Conservation (phyloP, 2,329 filamentous ascomycete genomes). For the Chaetomiaceae sp. region DNA sequence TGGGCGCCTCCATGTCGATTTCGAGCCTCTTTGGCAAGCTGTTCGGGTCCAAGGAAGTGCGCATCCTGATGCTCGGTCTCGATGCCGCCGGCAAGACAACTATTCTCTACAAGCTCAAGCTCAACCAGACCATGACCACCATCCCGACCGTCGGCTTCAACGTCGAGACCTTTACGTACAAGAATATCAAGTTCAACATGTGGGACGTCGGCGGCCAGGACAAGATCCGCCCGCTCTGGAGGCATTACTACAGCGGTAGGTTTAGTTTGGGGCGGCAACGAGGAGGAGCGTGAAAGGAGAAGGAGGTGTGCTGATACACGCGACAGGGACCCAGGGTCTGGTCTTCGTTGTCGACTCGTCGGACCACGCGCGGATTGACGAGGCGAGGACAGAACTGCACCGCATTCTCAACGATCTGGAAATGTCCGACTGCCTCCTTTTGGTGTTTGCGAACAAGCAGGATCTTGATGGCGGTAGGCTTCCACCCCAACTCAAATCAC, state of each 20-base stretch:
- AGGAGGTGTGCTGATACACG: background rate
- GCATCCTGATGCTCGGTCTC: slow-evolving; percentile 93
- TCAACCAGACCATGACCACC: slow-evolving; percentile 95
- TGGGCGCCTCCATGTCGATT: slow-evolving; percentile 76
- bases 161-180: slow-evolving; percentile 97
- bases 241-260: slow-evolving; percentile 88
- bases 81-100: slow-evolving; percentile 99
- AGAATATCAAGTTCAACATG: slow-evolving; percentile 99
- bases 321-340: slow-evolving; percentile 82
- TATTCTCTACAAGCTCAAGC: slow-evolving; percentile 98
- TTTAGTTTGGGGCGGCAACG: background rate
- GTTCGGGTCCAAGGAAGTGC: slow-evolving; percentile 99
- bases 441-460: slow-evolving; percentile 99
- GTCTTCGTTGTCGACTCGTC: slow-evolving; percentile 99
- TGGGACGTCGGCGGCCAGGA: slow-evolving; percentile 99
- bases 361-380: slow-evolving; percentile 85
- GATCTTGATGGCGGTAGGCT: slow-evolving; percentile 76
- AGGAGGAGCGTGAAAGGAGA: background rate
- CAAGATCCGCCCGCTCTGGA: slow-evolving; percentile 96
- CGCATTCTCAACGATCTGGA: slow-evolving; percentile 97
- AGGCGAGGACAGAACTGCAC: slow-evolving; percentile 89
- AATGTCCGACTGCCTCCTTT: slow-evolving; percentile 89
- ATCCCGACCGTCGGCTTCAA: slow-evolving; percentile 99
- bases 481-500: background rate
- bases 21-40: slow-evolving; percentile 98